phyloP scores from a whole-genome alignment of 1,284 basidiomycete species.

The Cryptococcus amylolentus region DNA sequence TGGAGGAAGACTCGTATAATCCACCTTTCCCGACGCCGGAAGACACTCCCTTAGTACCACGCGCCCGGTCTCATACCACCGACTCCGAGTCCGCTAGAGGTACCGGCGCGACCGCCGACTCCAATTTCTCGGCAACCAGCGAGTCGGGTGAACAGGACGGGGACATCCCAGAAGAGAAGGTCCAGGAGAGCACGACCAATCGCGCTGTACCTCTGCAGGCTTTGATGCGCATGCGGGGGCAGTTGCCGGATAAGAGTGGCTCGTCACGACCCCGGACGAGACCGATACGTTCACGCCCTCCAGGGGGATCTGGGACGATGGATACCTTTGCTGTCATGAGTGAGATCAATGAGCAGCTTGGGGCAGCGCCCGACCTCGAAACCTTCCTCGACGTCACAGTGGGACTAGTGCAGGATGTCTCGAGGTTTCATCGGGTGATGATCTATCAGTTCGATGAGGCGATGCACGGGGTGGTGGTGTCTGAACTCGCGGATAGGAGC shows the following conservation, averaged over 20 bases:
- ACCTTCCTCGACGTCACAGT: conserved; percentile 73
- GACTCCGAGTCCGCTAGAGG: conserved; percentile 28
- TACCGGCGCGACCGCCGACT: neutral
- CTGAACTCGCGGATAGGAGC: conserved; percentile 78
- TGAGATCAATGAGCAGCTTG: conserved; percentile 82
- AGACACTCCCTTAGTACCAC: neutral
- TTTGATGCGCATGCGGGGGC: conserved; percentile 63
- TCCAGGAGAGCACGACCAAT: conserved; percentile 71
- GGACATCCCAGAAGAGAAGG: conserved; percentile 58
- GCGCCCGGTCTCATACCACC: conserved; percentile 5
- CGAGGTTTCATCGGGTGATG: conserved; percentile 80
- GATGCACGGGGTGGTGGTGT: conserved; percentile 66
- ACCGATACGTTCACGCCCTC: conserved; percentile 5
- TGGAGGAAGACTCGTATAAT: conserved; percentile 69
- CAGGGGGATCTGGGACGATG: conserved; percentile 57
- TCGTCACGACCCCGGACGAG: conserved; percentile 8
- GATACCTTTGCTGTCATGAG: conserved; percentile 75
- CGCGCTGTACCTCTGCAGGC: conserved; percentile 70
- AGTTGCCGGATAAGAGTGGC: conserved; percentile 13
- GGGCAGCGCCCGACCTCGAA: conserved; percentile 65
- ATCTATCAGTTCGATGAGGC: conserved; percentile 66
- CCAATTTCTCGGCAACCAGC: neutral
- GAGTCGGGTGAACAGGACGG: conserved; percentile 36
- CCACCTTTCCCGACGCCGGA: conserved; percentile 61
- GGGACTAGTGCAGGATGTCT: conserved; percentile 76